phyloP scores from a whole-genome alignment of 2,329 filamentous ascomycete genomes.

The Xylariaceae sp. region DNA sequence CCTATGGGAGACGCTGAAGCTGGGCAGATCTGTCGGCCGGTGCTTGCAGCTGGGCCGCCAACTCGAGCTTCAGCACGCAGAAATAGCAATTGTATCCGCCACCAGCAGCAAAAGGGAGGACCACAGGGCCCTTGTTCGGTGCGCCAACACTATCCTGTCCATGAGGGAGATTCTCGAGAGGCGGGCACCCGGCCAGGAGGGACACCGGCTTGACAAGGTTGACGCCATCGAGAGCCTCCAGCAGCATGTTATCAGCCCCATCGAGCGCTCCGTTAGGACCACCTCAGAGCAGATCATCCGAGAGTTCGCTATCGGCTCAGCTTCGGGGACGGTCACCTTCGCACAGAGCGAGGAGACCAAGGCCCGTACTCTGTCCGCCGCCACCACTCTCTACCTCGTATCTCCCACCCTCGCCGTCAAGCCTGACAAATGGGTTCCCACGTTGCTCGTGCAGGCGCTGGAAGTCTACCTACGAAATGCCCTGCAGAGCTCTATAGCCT shows the following conservation, averaged over 20 bases:
- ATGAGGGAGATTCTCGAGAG: conserved; percentile 69
- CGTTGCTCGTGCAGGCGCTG: conserved; percentile 69
- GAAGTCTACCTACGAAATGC: conserved; percentile 79
- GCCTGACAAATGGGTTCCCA: conserved; percentile 58
- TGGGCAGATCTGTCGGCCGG: conserved; percentile 72
- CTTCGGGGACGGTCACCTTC: conserved; percentile 51
- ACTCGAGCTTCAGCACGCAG: conserved; percentile 78
- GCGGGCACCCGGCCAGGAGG: conserved; percentile 68
- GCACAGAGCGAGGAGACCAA: conserved; percentile 70
- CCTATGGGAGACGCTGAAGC: conserved; percentile 72
- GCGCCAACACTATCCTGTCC: conserved; percentile 72
- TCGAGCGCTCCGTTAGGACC: conserved; percentile 69
- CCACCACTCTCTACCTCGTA: conserved; percentile 75
- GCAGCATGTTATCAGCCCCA: conserved; percentile 63
- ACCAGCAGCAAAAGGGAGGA: conserved; percentile 57
- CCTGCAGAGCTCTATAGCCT: conserved; percentile 72
- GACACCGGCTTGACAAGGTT: conserved; percentile 69
- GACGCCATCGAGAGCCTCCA: conserved; percentile 68
- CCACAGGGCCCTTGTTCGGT: conserved; percentile 75
- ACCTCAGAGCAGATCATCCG: conserved; percentile 74
- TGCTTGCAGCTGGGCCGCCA: conserved; percentile 80
- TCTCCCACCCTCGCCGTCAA: conserved; percentile 60
- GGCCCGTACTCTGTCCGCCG: conserved; percentile 66
- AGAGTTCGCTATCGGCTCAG: conserved; percentile 71
- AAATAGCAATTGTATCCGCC: conserved; percentile 49